Percentiles rank a stretch among this genome's conserved stretches.
Conservation (phyloP, 192 early-diverging fungal species). For the Coemansia asiatica region DNA sequence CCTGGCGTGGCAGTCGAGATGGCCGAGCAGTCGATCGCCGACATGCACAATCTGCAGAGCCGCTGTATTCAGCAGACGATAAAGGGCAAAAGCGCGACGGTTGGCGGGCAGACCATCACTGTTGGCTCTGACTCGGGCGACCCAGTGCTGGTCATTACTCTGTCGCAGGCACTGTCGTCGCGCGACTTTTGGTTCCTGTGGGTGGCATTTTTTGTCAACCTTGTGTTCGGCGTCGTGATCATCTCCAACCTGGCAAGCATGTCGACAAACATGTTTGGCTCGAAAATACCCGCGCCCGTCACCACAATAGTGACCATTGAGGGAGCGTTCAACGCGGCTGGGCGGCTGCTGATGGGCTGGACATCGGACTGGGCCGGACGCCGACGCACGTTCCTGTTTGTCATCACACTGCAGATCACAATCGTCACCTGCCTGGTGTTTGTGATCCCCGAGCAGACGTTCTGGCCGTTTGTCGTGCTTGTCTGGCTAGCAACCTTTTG, state of each 20-base stretch:
- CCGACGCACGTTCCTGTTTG: slow-evolving; percentile 66
- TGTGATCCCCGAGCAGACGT: slow-evolving; percentile 57
- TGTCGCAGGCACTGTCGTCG: slow-evolving; percentile 59
- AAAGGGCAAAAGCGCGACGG: slow-evolving; percentile 45
- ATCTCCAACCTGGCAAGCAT: slow-evolving; percentile 66
- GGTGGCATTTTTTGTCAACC: slow-evolving; percentile 65
- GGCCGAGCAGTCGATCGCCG: slow-evolving; percentile 43
- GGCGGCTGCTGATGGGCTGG: slow-evolving; percentile 60
- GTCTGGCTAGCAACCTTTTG: slow-evolving; percentile 67
- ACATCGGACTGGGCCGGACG: slow-evolving; percentile 63
- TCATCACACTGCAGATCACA: slow-evolving; percentile 60
- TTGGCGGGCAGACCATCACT: slow-evolving; percentile 53
- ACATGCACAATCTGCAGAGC: slow-evolving; percentile 31
- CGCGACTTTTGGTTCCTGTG: slow-evolving; percentile 63
- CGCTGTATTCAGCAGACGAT: slow-evolving; percentile 45
- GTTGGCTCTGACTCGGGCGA: slow-evolving; percentile 56
- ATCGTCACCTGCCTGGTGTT: slow-evolving; percentile 62
- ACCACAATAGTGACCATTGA: slow-evolving; percentile 60
- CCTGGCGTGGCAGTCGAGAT: slow-evolving; percentile 59
- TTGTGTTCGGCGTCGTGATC: slow-evolving; percentile 63
- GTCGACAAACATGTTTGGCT: slow-evolving; percentile 59
- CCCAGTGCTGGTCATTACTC: slow-evolving; percentile 55
- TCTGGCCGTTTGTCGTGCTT: slow-evolving; percentile 61
- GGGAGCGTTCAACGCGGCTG: slow-evolving; percentile 62
- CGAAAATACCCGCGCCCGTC: slow-evolving; percentile 29